Evolutionary conservation across 495 filamentous ascomycete species (phyloP).

Genomic region (Penicillium turbatum): DNA sequence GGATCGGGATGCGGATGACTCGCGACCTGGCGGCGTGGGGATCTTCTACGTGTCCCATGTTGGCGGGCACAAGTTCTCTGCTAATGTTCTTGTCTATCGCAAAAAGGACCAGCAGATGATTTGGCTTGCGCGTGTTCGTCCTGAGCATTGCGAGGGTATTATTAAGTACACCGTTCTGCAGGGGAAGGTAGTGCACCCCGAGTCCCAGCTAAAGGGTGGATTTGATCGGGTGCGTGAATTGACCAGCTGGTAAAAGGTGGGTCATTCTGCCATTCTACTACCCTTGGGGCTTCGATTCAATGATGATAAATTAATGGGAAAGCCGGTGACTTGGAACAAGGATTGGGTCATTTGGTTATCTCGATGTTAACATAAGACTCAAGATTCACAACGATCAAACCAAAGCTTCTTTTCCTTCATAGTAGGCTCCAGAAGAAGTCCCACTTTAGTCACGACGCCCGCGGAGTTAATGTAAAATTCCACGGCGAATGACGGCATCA

Average conservation of each 20-base stretch:
- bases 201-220: slow-evolving; percentile 78
- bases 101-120: slow-evolving; percentile 74
- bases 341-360: not conserved
- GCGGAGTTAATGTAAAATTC: slow-evolving; percentile 36
- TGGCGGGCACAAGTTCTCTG: slow-evolving; percentile 89
- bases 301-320: not conserved
- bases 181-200: slow-evolving; percentile 89
- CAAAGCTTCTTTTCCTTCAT: slow-evolving; percentile 30
- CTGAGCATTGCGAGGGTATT: slow-evolving; percentile 91
- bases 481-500: slow-evolving; percentile 10
- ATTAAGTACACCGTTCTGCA: slow-evolving; percentile 84
- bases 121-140: slow-evolving; percentile 82
- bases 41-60: slow-evolving; percentile 95
- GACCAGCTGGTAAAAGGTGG: slow-evolving; percentile 70
- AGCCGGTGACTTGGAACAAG: not conserved
- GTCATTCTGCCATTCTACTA: not conserved
- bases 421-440: slow-evolving; percentile 24
- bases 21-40: slow-evolving; percentile 79
- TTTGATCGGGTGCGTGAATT: slow-evolving; percentile 75
- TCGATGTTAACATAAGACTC: not conserved
- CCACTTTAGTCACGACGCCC: slow-evolving; percentile 30
- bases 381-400: slow-evolving; percentile 18
- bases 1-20: slow-evolving; percentile 82
- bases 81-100: slow-evolving; percentile 87
- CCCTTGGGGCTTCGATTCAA: not conserved